Percentiles rank a stretch among this genome's conserved stretches.
phyloP scores from a whole-genome alignment of 1,284 basidiomycete species.

The Rugosomyces carneus region DNA sequence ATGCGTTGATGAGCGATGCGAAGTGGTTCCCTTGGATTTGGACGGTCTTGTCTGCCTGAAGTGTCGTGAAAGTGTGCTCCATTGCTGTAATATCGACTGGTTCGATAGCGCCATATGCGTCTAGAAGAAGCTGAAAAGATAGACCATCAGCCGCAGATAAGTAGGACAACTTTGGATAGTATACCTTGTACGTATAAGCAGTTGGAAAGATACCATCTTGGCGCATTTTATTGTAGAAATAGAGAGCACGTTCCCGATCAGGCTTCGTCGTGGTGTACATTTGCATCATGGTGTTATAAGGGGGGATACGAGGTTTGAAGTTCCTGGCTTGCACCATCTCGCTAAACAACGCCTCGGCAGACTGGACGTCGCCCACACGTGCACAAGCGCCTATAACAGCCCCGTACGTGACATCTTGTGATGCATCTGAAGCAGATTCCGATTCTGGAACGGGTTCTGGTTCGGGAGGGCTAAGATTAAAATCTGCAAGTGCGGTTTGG shows the following conservation, averaged over 20 bases:
- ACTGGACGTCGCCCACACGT: slow-evolving; percentile 83
- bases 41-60: slow-evolving; percentile 50
- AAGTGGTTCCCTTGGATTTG: slow-evolving; percentile 83
- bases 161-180: slow-evolving; percentile 13
- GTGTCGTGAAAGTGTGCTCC: slow-evolving; percentile 65
- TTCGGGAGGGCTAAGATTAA: slow-evolving; percentile 7
- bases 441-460: slow-evolving; percentile 9
- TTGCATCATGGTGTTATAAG: slow-evolving; percentile 99
- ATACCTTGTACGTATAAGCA: slow-evolving; percentile 90
- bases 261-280: slow-evolving; percentile 89
- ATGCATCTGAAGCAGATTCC: slow-evolving; percentile 5
- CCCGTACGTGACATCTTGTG: slow-evolving; percentile 77
- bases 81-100: slow-evolving; percentile 77
- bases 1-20: slow-evolving; percentile 88
- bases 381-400: slow-evolving; percentile 94
- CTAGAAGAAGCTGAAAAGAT: slow-evolving; percentile 70
- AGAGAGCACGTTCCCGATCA: slow-evolving; percentile 70
- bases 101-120: slow-evolving; percentile 84
- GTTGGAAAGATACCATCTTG: slow-evolving; percentile 66
- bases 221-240: slow-evolving; percentile 73
- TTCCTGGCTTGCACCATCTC: slow-evolving; percentile 77
- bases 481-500: slow-evolving; percentile 17
- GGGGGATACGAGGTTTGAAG: slow-evolving; percentile 88
- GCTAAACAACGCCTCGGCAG: slow-evolving; percentile 78
- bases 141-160: slow-evolving; percentile 10